Conservation (phyloP, 1,284 basidiomycete species). For the Apiotrichum gamsii region DNA sequence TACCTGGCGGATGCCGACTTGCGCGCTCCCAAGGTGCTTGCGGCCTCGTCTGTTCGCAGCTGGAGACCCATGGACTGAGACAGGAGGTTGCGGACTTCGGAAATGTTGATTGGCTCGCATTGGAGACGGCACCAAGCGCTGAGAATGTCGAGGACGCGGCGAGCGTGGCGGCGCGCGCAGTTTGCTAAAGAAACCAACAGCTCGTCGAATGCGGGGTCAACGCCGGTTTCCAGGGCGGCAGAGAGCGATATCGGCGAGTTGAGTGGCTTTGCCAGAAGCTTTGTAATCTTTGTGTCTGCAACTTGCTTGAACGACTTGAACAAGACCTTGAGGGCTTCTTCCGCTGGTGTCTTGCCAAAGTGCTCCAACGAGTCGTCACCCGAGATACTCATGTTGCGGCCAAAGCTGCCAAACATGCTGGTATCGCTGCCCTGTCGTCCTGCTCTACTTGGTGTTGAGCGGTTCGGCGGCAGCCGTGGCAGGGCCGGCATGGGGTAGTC, state of each 20-base stretch:
- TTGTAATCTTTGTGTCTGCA: constrained; percentile 69
- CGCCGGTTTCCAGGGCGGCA: constrained; percentile 61
- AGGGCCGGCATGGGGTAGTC: constrained; percentile 38
- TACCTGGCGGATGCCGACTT: constrained; percentile 72
- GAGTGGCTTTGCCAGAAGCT: constrained; percentile 61
- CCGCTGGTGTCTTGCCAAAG: constrained; percentile 59
- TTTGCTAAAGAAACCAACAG: constrained; percentile 74
- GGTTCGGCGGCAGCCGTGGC: constrained; percentile 29
- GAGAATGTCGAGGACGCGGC: constrained; percentile 77
- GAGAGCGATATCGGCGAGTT: constrained; percentile 63
- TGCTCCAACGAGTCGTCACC: constrained; percentile 23
- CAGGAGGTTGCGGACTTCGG: constrained; percentile 36
- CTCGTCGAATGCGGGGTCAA: constrained; percentile 73
- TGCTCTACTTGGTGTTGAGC: constrained; percentile 31
- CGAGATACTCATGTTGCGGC: constrained; percentile 28
- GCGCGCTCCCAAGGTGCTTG: constrained; percentile 62
- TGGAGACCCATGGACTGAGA: constrained; percentile 35
- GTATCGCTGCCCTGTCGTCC: constrained; percentile 37
- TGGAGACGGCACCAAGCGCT: constrained; percentile 80
- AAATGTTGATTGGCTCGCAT: constrained; percentile 58
- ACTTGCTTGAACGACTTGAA: constrained; percentile 74
- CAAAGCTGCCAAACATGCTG: constrained; percentile 29
- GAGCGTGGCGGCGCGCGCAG: constrained; percentile 75
- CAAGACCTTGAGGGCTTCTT: constrained; percentile 77
- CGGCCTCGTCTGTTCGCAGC: constrained; percentile 52